Conservation (phyloP, 495 filamentous ascomycete species). For the Lasiosphaeria hispida region DNA sequence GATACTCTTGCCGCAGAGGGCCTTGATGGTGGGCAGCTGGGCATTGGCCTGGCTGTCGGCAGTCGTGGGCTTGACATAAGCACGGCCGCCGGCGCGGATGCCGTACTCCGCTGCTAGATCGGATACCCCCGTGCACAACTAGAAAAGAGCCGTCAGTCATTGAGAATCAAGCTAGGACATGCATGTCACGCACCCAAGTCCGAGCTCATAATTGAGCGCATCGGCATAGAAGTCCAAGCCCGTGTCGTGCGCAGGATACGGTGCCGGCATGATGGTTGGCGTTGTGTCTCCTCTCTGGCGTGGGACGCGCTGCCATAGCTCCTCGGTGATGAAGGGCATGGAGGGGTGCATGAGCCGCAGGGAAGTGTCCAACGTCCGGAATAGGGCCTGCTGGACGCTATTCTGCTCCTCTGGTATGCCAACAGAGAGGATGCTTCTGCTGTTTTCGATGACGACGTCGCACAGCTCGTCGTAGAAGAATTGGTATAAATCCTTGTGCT, state of each 20-base stretch:
- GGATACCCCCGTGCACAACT: too few species aligned
- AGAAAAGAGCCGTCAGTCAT: too few species aligned
- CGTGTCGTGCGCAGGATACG: slow-evolving; percentile 57
- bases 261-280: slow-evolving; percentile 68
- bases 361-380: slow-evolving; percentile 67
- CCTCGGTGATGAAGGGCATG: slow-evolving; percentile 77
- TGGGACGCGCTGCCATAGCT: slow-evolving; percentile 78
- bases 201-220: slow-evolving; percentile 64
- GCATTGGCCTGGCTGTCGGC: slow-evolving; percentile 54
- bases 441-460: slow-evolving; percentile 74
- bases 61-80: slow-evolving; percentile 61
- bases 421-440: slow-evolving; percentile 66
- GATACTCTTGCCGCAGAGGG: slow-evolving; percentile 61
- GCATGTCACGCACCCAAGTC: slow-evolving; percentile 52
- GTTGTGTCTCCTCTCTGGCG: slow-evolving; percentile 58
- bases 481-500: slow-evolving; percentile 59
- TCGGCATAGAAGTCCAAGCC: slow-evolving; percentile 57
- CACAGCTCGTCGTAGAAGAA: slow-evolving; percentile 69
- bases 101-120: too few species aligned
- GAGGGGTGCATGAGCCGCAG: slow-evolving; percentile 70
- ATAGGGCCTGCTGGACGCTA: slow-evolving; percentile 62
- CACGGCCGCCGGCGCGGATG: slow-evolving; percentile 42
- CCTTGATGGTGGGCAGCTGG: slow-evolving; percentile 60
- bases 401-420: slow-evolving; percentile 50
- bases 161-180: slow-evolving; percentile 55